Base-by-base conservation (phyloP, 23 red algal genomes). In the Gracilariopsis chorda region DNA sequence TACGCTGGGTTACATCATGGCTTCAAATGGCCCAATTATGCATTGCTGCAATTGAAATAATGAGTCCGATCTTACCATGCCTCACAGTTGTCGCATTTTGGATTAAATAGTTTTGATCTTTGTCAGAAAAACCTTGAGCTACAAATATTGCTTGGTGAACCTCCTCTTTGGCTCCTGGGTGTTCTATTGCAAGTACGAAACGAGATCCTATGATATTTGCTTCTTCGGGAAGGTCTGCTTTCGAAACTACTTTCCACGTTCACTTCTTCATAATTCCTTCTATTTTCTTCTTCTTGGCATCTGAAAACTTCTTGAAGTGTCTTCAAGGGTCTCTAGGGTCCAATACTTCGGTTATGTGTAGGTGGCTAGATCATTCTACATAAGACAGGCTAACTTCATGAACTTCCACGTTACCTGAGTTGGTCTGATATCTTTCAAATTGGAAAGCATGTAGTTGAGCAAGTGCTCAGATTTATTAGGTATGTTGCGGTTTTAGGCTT, bases 1-100 rank as follows among this genome's bases (percentile, higher is more conserved):
- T 65, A 84, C 2, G 79, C 53, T 33, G 52, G 3, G 40, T 84
- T 0, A 84, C 51, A 23, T 84, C 59, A n/a, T 84, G 27, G 19
- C 56, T 84, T 21, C 53, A 84, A 35, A 84, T 44, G 6, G 37
- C 34, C 12, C 28, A 48, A 17, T 27, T 16, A 55, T 43, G 25
- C 24, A 67, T 44, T 17, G 79, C 55, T 0, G 79, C 25, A 37
- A 63, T 27, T 17, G 53, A 42, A 20, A 62, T 13, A 2, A 84
- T 43, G 6, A 84, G 9, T 43, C 56, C 0, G 23, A 44, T 32
- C 1, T 0, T 37, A 48, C 35, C 24, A 7, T 84, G 52, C 4
- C 34, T 2, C 3, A 84, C 7, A 46, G 28, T 64, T 17, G 79
- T 44, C 5, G 20, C 51, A 27, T 47, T 84, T 20, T 84, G 55